Conservation (phyloP, 192 early-diverging fungal species). For the Geranomyces variabilis region DNA sequence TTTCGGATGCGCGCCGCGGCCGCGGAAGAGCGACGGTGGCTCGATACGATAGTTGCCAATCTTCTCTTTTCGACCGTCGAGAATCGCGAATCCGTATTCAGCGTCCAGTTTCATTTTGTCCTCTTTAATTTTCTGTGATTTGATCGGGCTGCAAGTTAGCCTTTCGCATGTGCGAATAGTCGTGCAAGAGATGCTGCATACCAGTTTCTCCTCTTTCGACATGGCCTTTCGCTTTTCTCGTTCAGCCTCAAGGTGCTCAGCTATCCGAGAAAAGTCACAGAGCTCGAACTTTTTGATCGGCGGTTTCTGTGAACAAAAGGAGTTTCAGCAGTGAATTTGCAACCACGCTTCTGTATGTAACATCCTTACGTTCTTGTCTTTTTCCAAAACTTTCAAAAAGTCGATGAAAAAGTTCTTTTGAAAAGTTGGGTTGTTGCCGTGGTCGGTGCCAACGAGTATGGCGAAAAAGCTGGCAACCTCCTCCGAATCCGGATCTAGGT, state of each 20-base stretch:
- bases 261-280: conserved; percentile 90
- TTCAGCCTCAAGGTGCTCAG: conserved; percentile 72
- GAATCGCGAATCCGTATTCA: conserved; percentile 69
- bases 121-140: conserved; percentile 63
- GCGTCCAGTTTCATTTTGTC: conserved; percentile 69
- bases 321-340: neutral
- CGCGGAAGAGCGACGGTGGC: conserved; percentile 94
- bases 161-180: too few species aligned
- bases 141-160: neutral
- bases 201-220: conserved; percentile 90
- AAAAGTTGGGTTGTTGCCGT: conserved; percentile 71
- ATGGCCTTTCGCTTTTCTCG: conserved; percentile 80
- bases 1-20: conserved; percentile 96
- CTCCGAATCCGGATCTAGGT: conserved; percentile 77
- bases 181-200: neutral
- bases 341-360: neutral
- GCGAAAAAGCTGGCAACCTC: conserved; percentile 97
- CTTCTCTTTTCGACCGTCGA: conserved; percentile 94
- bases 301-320: conserved; percentile 47
- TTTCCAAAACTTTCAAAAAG: conserved; percentile 69
- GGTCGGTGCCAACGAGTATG: conserved; percentile 79
- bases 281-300: conserved; percentile 76
- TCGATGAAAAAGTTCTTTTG: conserved; percentile 92
- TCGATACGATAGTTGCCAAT: conserved; percentile 97
- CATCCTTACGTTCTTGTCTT: conserved; percentile 59